These are phyloP conservation scores for Combretum micranthum DNA, from an alignment of 345 rosid species.

Conservation along the genomic window DNA sequence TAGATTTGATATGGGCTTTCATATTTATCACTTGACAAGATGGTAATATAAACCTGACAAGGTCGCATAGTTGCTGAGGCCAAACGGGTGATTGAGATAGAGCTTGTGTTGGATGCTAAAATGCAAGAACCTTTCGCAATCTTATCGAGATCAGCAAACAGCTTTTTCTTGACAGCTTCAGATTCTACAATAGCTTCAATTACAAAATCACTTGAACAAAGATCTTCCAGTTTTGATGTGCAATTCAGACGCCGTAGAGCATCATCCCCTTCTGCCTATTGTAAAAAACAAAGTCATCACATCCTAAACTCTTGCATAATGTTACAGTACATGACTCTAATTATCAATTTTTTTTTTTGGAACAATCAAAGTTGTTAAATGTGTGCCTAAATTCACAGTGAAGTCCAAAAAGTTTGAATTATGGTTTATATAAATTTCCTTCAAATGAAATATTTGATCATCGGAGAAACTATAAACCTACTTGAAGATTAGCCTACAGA, in stretches of 20 bases:
- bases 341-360: no score
- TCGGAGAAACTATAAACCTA: no score
- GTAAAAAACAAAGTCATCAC: neutral
- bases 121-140: constrained; percentile 56
- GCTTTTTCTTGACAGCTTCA: constrained; percentile 64
- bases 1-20: no score
- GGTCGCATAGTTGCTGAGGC: constrained; percentile 75
- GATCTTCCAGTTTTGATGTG: constrained; percentile 55
- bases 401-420: no score
- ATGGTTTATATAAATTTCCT: no score
- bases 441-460: no score
- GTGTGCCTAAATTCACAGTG: no score
- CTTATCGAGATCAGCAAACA: constrained; percentile 56
- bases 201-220: constrained; percentile 50
- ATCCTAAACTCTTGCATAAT: neutral
- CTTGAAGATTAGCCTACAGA: no score
- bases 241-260: constrained; percentile 52
- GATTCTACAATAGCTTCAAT: constrained; percentile 89
- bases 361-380: no score
- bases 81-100: constrained; percentile 83
- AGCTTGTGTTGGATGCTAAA: constrained; percentile 88
- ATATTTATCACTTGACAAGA: neutral
- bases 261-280: constrained; percentile 46
- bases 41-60: constrained; percentile 38
- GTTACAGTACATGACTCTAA: neutral